These are phyloP conservation scores for Pisolithus marmoratus DNA, from an alignment of 768 basidiomycete genomes.

Conservation along the genomic window DNA sequence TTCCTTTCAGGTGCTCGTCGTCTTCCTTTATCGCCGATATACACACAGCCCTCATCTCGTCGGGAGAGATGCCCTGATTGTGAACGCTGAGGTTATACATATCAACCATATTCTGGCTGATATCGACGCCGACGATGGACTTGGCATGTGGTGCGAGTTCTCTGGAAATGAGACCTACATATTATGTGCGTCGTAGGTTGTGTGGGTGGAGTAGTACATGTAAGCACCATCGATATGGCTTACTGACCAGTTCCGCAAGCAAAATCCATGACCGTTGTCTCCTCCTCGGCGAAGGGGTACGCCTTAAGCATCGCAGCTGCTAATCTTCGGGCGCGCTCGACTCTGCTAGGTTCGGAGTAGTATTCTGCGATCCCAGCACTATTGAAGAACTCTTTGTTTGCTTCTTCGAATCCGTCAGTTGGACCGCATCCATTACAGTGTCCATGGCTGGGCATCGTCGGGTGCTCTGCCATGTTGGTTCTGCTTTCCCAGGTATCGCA, in stretches of 20 bases:
- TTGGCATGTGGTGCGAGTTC: slow-evolving; percentile 56
- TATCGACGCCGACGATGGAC: slow-evolving; percentile 67
- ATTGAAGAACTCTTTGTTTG: slow-evolving; percentile 24
- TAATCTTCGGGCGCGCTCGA: slow-evolving; percentile 16
- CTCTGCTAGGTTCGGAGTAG: slow-evolving; percentile 20
- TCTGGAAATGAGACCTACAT: slow-evolving; percentile 56
- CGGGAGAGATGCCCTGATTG: slow-evolving; percentile 56
- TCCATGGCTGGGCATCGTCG: not conserved
- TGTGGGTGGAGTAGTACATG: too few relatives aligned
- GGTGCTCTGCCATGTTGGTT: not conserved
- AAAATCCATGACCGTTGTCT: slow-evolving; percentile 62
- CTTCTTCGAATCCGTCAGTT: slow-evolving; percentile 10
- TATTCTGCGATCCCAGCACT: slow-evolving; percentile 8
- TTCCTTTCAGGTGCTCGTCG: slow-evolving; percentile 43
- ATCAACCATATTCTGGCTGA: slow-evolving; percentile 67
- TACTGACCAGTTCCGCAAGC: slow-evolving; percentile 65
- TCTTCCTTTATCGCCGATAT: slow-evolving; percentile 39
- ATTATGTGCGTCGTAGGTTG: not conserved
- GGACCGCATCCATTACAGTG: not conserved
- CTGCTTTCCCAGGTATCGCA: too few relatives aligned
- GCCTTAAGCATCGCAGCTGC: slow-evolving; percentile 24
- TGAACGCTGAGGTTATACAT: slow-evolving; percentile 51
- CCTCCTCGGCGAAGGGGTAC: slow-evolving; percentile 48
- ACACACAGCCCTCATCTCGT: slow-evolving; percentile 64
- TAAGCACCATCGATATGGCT: not conserved